These are phyloP conservation scores for Glaciozyma antarctica DNA, from an alignment of 768 basidiomycete species.

Conservation along the genomic window DNA sequence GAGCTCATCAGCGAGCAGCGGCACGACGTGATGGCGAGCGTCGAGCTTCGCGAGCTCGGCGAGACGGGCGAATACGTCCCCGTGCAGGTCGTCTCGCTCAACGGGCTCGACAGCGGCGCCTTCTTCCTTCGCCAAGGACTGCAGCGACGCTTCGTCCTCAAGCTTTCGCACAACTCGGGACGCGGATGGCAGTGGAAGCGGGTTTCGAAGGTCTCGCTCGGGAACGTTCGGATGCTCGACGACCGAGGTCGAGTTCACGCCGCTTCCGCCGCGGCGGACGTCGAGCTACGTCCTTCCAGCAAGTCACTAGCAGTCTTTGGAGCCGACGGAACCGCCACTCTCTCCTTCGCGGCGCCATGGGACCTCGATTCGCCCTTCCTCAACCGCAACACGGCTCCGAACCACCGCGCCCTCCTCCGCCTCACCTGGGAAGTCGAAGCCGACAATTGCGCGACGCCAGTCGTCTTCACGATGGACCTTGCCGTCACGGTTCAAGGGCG, in stretches of 20 bases:
- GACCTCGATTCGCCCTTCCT: slow-evolving; percentile 81
- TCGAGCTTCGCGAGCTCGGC: slow-evolving; percentile 77
- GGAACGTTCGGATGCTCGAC: slow-evolving; percentile 76
- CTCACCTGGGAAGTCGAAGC: slow-evolving; percentile 68
- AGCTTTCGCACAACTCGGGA: slow-evolving; percentile 77
- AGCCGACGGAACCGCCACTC: slow-evolving; percentile 67
- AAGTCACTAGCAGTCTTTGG: slow-evolving; percentile 63
- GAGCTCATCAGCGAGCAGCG: slow-evolving; percentile 78
- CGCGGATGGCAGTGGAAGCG: slow-evolving; percentile 78
- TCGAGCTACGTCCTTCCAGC: slow-evolving; percentile 52
- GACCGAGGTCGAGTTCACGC: slow-evolving; percentile 72
- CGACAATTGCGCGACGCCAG: slow-evolving; percentile 72
- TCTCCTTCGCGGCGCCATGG: slow-evolving; percentile 71
- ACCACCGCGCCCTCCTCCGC: slow-evolving; percentile 70
- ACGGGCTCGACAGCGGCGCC: slow-evolving; percentile 66
- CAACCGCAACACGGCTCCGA: slow-evolving; percentile 68
- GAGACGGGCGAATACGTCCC: slow-evolving; percentile 74
- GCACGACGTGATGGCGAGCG: slow-evolving; percentile 82
- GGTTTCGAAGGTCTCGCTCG: slow-evolving; percentile 63
- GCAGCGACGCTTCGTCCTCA: slow-evolving; percentile 69
- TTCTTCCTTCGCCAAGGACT: slow-evolving; percentile 88
- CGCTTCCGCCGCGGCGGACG: slow-evolving; percentile 57
- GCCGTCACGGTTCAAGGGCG: slow-evolving; percentile 73
- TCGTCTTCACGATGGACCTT: slow-evolving; percentile 80
- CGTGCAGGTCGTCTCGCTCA: slow-evolving; percentile 68